These are phyloP conservation scores for Rhazya stricta DNA, from an alignment of 257 asterid genomes.

Conservation along the genomic window DNA sequence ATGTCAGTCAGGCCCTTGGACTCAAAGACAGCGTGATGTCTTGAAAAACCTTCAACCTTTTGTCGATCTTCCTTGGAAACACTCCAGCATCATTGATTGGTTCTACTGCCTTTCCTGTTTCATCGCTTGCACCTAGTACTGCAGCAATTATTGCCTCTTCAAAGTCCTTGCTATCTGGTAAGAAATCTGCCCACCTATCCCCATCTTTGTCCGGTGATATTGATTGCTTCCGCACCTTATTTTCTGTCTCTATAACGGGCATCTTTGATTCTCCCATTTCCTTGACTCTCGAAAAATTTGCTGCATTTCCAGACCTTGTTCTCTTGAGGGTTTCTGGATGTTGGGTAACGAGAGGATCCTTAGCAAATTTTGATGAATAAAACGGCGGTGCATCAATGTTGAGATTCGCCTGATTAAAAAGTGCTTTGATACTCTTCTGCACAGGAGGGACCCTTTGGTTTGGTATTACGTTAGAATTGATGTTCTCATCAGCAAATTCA, in stretches of 20 bases:
- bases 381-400: conserved; percentile 76
- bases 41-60: conserved; percentile 85
- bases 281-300: conserved; percentile 10
- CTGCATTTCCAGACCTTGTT: conserved; percentile 55
- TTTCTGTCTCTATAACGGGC: conserved; percentile 31
- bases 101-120: conserved; percentile 15
- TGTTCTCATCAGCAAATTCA: conserved; percentile 65
- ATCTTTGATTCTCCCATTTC: conserved; percentile 17
- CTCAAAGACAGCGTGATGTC: conserved; percentile 69
- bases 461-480: conserved; percentile 29
- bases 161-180: conserved; percentile 75
- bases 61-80: conserved; percentile 49
- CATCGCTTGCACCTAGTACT: conserved; percentile 38
- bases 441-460: conserved; percentile 19
- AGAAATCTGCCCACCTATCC: conserved; percentile 45
- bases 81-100: conserved; percentile 16
- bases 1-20: conserved; percentile 35
- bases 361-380: conserved; percentile 35
- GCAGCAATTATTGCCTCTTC: conserved; percentile 85
- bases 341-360: conserved; percentile 13
- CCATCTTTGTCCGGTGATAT: conserved; percentile 33
- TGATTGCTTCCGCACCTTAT: conserved; percentile 36
- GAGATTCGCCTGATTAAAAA: conserved; percentile 32
- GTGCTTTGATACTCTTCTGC: conserved; percentile 25
- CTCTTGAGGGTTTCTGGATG: conserved; percentile 56